phyloP scores from a whole-genome alignment of 2,329 filamentous ascomycete genomes.

The Paradendryphiella salina region DNA sequence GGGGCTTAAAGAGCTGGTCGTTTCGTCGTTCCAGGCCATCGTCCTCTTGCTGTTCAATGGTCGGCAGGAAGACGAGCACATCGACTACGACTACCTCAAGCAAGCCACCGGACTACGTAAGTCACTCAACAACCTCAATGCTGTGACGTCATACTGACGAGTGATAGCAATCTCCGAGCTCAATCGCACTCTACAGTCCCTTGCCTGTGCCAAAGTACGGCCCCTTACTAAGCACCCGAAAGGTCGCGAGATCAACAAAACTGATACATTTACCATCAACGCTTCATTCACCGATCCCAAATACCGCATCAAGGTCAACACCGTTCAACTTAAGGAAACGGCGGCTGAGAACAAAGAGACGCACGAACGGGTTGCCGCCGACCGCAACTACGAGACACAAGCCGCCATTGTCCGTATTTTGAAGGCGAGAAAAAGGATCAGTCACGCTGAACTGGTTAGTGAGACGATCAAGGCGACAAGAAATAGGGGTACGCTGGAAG shows the following conservation, averaged over 20 bases:
- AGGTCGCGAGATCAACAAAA: constrained; percentile 74
- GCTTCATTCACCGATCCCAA: constrained; percentile 75
- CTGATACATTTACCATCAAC: constrained; percentile 87
- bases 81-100: constrained; percentile 76
- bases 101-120: constrained; percentile 71
- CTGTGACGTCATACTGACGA: constrained; percentile 13
- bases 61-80: constrained; percentile 61
- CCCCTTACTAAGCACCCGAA: constrained; percentile 85
- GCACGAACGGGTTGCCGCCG: constrained; percentile 83
- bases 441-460: constrained; percentile 81
- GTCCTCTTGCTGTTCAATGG: constrained; percentile 90
- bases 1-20: constrained; percentile 82
- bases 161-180: constrained; percentile 71
- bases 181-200: constrained; percentile 86
- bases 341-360: constrained; percentile 93
- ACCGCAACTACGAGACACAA: constrained; percentile 94
- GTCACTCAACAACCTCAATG: constrained; percentile 25
- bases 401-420: constrained; percentile 96
- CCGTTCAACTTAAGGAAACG: constrained; percentile 96
- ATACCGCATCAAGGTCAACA: constrained; percentile 95
- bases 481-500: constrained; percentile 81
- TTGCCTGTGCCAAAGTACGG: constrained; percentile 86
- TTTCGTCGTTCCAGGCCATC: constrained; percentile 89
- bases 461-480: constrained; percentile 92
- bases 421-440: constrained; percentile 89